These are phyloP conservation scores for Leccinum rimulosum DNA, from an alignment of 768 basidiomycete species.

Conservation along the genomic window DNA sequence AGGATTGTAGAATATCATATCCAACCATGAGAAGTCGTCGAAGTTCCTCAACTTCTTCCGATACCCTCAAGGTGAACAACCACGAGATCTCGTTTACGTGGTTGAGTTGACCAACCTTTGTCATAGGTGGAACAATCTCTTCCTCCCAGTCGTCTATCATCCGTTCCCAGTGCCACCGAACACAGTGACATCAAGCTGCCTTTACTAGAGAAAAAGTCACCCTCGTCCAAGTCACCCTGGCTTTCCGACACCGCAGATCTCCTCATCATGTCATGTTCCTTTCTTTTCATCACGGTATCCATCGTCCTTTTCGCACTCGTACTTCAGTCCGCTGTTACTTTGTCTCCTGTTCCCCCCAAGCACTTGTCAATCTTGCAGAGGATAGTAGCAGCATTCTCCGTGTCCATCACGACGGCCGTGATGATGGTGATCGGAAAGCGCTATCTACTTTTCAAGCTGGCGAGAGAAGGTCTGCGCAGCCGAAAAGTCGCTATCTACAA, in stretches of 20 bases:
- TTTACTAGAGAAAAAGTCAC: not conserved
- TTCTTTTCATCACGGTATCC: constrained; percentile 1
- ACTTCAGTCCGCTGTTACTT: not conserved
- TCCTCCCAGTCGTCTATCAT: not conserved
- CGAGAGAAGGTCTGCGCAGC: constrained; percentile 9
- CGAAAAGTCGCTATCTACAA: constrained; percentile 13
- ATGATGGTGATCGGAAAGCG: constrained; percentile 15
- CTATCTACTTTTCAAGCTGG: constrained; percentile 16
- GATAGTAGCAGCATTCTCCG: constrained; percentile 10
- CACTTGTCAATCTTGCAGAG: constrained; percentile 8
- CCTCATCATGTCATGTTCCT: constrained; percentile 7
- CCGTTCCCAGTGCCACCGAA: not conserved
- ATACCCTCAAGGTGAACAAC: not conserved
- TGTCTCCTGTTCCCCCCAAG: not conserved
- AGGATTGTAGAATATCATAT: too few species aligned
- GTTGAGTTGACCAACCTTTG: not conserved
- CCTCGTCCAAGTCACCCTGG: not conserved
- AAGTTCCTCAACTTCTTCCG: not conserved
- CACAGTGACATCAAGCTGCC: not conserved
- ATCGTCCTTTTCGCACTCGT: constrained; percentile 6
- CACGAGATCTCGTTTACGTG: not conserved
- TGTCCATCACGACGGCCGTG: constrained; percentile 13
- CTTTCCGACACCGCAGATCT: constrained; percentile 6
- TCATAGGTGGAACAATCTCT: not conserved
- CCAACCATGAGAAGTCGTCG: not conserved